Evolutionary conservation across 208 protist species (phyloP), one percentile per base, ranked within the genome.

Genomic region (Trypanosoma cruzi): DNA sequence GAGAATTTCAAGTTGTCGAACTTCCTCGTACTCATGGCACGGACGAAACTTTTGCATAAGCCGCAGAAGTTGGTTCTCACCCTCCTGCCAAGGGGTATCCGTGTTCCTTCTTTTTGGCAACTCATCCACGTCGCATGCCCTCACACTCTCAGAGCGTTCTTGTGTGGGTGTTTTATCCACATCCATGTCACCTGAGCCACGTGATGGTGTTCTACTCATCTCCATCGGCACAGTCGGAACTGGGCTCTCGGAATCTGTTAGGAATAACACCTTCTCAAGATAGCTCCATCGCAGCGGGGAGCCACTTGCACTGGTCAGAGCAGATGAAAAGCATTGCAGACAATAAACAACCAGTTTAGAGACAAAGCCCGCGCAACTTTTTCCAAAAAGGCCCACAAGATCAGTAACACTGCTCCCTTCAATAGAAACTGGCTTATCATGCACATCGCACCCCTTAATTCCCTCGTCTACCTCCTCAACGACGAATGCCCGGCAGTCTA

Each of bases 231-330:
- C 31, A 32, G 42, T 71, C 3, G 54, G 56, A 37, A 62, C 65
- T 18, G 55, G 44, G 26, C 55, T 63, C n/a, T 44, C 54, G 4
- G 42, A 56, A 28, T 71, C 53, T 37, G 34, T 56, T 10, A 71
- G 31, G 62, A 63, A 55, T 10, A 71, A 10, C 8, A 63, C 44
- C 28, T 71, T 71, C 40, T 71, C 65, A 54, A 71, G 54, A 31
- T 71, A 71, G 1, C 11, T 14, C 55, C 54, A 62, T 1, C 55
- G 36, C 16, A 4, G 42, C 18, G 31, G 37, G 28, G 40, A 54
- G 28, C 2, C 5, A 20, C 13, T 13, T 52, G 7, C 54, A 31
- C 24, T 29, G 1, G 31, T 36, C 32, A 71, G 55, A 28, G 54
- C 42, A 7, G 54, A 55, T 20, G 53, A 18, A 63, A 71, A 71